These are phyloP conservation scores for Fraxinus angustifolia DNA, from an alignment of 305 asterid species.

Conservation along the genomic window DNA sequence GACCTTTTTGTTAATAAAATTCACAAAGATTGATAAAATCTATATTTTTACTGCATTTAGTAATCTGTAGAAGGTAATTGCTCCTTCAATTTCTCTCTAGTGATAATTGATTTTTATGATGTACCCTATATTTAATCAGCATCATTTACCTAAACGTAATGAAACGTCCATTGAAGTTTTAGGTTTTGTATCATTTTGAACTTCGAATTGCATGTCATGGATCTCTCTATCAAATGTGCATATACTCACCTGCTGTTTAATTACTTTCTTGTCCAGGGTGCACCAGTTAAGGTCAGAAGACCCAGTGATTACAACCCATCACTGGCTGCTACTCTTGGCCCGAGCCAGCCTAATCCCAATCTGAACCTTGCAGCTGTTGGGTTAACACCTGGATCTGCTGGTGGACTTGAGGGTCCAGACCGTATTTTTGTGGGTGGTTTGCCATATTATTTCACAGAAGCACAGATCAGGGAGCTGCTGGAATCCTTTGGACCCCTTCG, in stretches of 20 bases:
- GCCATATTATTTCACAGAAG: constrained; percentile 88
- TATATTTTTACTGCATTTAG: neutral
- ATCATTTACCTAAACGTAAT: neutral
- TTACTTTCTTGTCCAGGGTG: constrained; percentile 55
- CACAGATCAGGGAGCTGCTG: constrained; percentile 86
- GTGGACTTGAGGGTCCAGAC: constrained; percentile 95
- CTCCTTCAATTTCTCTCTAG: neutral
- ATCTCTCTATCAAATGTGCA: neutral
- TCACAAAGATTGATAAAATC: neutral
- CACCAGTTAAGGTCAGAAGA: constrained; percentile 95
- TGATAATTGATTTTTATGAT: neutral
- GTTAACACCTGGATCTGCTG: constrained; percentile 80
- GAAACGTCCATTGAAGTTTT: neutral
- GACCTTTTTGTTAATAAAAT: neutral
- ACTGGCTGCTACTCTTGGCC: constrained; percentile 93
- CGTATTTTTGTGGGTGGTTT: constrained; percentile 93
- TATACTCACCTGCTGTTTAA: neutral
- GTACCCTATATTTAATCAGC: neutral
- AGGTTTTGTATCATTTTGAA: neutral
- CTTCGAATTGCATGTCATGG: neutral
- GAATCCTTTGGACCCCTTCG: constrained; percentile 96
- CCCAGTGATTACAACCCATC: constrained; percentile 97
- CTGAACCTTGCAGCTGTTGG: constrained; percentile 90
- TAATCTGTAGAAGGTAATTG: neutral
- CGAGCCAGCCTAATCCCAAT: constrained; percentile 88